A percentile compares a stretch with the other conserved stretches of the same genome.
Conservation (phyloP, 75 land plant species). For the Ceratopteris richardii region DNA sequence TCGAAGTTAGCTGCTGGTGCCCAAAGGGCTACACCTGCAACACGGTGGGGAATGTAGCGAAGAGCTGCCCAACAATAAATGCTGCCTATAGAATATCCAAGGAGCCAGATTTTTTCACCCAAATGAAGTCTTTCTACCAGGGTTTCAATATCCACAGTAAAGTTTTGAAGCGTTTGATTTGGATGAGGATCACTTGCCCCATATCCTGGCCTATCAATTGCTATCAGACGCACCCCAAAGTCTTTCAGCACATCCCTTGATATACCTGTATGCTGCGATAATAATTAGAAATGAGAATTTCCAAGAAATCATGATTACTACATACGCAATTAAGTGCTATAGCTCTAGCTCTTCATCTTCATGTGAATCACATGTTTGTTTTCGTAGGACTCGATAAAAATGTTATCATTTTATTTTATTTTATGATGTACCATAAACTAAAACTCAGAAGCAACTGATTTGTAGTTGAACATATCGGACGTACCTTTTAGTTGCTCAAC, state of each 20-base stretch:
- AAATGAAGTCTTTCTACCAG: slow-evolving; percentile 15
- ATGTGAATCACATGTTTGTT: too few relatives aligned
- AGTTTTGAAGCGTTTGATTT: slow-evolving; percentile 12
- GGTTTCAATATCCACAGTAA: slow-evolving; percentile 12
- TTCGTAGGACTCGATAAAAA: too few relatives aligned
- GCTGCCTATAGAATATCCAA: slow-evolving; percentile 24
- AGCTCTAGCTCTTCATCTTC: too few relatives aligned
- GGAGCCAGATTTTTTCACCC: slow-evolving; percentile 20
- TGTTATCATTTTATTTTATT: too few relatives aligned
- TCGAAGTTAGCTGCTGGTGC: slow-evolving; percentile 23
- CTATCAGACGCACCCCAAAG: slow-evolving; percentile 17
- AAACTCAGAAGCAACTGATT: too few relatives aligned
- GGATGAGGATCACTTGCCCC: slow-evolving; percentile 19
- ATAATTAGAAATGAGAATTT: too few relatives aligned
- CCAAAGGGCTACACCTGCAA: slow-evolving; percentile 27
- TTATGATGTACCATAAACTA: too few relatives aligned
- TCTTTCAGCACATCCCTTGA: slow-evolving; percentile 17
- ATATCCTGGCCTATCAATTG: slow-evolving; percentile 32
- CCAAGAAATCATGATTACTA: too few relatives aligned
- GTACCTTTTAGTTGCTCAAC: too few relatives aligned
- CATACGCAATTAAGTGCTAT: too few relatives aligned
- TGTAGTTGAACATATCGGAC: too few relatives aligned
- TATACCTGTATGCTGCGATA: slow-evolving; percentile 5
- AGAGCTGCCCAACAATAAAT: slow-evolving; percentile 27
- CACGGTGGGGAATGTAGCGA: slow-evolving; percentile 23